These are phyloP conservation scores for Datura wrightii DNA, from an alignment of 257 asterid genomes.

Conservation along the genomic window DNA sequence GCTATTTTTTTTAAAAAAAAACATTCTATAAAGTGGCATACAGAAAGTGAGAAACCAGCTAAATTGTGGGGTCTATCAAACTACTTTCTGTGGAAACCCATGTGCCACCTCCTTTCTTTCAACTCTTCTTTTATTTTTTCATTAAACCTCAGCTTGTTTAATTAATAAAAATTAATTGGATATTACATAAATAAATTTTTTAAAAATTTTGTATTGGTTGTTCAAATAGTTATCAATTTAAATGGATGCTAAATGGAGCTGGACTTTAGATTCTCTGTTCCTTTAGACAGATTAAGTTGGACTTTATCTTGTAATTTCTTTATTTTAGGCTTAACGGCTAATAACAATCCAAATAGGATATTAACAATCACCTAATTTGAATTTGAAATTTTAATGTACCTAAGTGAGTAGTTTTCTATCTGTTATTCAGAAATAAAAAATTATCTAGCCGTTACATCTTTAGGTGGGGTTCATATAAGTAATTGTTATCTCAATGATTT, in stretches of 20 bases:
- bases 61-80: slow-evolving; percentile 2
- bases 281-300: neutral
- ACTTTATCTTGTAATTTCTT: neutral
- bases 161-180: neutral
- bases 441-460: neutral
- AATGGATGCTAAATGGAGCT: slow-evolving; percentile 4
- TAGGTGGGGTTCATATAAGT: neutral
- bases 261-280: neutral
- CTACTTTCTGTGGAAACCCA: slow-evolving; percentile 6
- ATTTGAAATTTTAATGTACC: neutral
- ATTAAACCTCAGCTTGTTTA: neutral
- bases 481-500: neutral
- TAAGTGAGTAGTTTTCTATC: neutral
- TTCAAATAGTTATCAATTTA: neutral
- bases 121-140: neutral
- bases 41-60: neutral
- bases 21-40: neutral
- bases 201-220: neutral
- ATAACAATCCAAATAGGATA: too few species aligned
- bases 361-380: neutral
- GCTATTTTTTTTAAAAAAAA: too few species aligned
- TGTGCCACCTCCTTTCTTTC: slow-evolving; percentile 4
- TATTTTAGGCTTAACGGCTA: neutral
- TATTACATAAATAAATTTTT: neutral
- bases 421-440: neutral